Conservation (phyloP, 1,139 yeast genomes). For the Casaregolazyma suthepensis region DNA sequence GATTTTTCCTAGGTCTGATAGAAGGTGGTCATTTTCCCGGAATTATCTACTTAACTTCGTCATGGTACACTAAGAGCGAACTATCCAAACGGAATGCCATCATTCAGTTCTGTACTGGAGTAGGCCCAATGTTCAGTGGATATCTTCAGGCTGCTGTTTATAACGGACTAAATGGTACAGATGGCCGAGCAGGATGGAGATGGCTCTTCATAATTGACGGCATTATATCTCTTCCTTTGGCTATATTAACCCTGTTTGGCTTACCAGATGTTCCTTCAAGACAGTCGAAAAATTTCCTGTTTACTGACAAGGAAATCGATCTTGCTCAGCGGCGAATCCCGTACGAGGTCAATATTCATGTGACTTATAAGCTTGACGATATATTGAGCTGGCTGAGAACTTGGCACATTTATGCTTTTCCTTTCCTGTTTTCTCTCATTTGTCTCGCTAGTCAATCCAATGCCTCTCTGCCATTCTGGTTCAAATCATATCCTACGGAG, state of each 20-base stretch:
- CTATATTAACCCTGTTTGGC: constrained; percentile 52
- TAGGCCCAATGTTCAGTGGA: constrained; percentile 60
- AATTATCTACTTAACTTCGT: constrained; percentile 55
- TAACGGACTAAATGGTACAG: constrained; percentile 39
- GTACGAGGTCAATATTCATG: constrained; percentile 12
- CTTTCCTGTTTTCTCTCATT: constrained; percentile 20
- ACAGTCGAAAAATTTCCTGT: constrained; percentile 14
- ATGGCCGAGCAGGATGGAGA: constrained; percentile 59
- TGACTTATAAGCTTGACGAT: constrained; percentile 13
- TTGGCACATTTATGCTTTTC: constrained; percentile 27
- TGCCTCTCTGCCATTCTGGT: constrained; percentile 26
- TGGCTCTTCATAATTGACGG: constrained; percentile 73
- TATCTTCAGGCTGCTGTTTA: constrained; percentile 56
- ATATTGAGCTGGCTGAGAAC: constrained; percentile 18
- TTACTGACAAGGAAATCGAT: constrained; percentile 14
- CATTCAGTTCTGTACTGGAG: constrained; percentile 53
- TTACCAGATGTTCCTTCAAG: constrained; percentile 63
- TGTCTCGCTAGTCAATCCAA: constrained; percentile 18
- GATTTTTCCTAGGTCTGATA: constrained; percentile 57
- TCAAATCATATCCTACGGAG: constrained; percentile 23
- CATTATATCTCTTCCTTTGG: constrained; percentile 52
- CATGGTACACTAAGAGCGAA: constrained; percentile 58
- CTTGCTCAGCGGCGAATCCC: constrained; percentile 14
- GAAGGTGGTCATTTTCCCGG: constrained; percentile 60
- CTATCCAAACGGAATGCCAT: constrained; percentile 55